These are phyloP conservation scores for Candida arabinofermentans DNA, from an alignment of 805 yeast genomes.

Conservation along the genomic window DNA sequence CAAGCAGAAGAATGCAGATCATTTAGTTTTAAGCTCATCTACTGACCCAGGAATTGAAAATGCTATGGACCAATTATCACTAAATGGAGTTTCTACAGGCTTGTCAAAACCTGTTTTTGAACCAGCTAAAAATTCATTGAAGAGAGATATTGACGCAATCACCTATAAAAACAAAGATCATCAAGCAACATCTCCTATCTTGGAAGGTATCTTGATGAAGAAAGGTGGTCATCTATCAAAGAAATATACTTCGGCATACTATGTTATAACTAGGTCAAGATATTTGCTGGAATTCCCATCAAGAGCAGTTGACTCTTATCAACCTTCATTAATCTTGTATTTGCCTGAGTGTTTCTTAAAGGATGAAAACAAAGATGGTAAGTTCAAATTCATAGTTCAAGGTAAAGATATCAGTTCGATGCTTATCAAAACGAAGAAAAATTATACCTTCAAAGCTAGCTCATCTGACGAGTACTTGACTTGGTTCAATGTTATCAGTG, in stretches of 20 bases:
- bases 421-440: slow-evolving; percentile 26
- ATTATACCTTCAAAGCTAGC: slow-evolving; percentile 37
- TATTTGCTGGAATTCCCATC: slow-evolving; percentile 45
- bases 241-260: slow-evolving; percentile 41
- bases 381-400: slow-evolving; percentile 36
- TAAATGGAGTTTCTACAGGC: background rate
- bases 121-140: slow-evolving; percentile 18
- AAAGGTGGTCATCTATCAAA: slow-evolving; percentile 42
- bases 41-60: slow-evolving; percentile 6
- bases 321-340: slow-evolving; percentile 43
- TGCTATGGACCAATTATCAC: background rate
- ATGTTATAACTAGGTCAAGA: slow-evolving; percentile 43
- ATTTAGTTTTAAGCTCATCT: slow-evolving; percentile 29
- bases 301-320: slow-evolving; percentile 37
- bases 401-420: slow-evolving; percentile 39
- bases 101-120: slow-evolving; percentile 8
- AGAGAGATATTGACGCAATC: slow-evolving; percentile 34
- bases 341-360: slow-evolving; percentile 43
- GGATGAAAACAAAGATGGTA: slow-evolving; percentile 29
- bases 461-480: slow-evolving; percentile 40
- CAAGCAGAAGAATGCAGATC: slow-evolving; percentile 26
- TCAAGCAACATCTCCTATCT: slow-evolving; percentile 38
- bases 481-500: slow-evolving; percentile 42
- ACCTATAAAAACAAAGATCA: slow-evolving; percentile 38
- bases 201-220: slow-evolving; percentile 44